These are phyloP conservation scores for Mercurialis annua DNA, from an alignment of 345 rosid genomes.

Conservation along the genomic window DNA sequence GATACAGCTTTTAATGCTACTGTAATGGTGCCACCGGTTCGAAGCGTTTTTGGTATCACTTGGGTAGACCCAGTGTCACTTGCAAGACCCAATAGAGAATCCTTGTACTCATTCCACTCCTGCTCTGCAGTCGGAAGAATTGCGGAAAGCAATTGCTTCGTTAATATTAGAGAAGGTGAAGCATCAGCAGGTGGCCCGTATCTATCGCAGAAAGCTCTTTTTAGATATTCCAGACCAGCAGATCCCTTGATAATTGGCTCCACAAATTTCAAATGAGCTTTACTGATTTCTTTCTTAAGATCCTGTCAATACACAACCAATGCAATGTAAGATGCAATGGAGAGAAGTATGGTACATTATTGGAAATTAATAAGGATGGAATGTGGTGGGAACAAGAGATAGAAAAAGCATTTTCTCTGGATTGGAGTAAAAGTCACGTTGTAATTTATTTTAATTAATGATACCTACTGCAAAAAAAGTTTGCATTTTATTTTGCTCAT, in stretches of 20 bases:
- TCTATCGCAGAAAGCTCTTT: slow-evolving; percentile 52
- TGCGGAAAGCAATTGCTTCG: slow-evolving; percentile 61
- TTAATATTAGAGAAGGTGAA: slow-evolving; percentile 43
- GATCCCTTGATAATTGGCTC: slow-evolving; percentile 79
- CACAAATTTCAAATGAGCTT: slow-evolving; percentile 66
- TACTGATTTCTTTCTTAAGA: slow-evolving; percentile 67
- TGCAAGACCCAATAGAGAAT: slow-evolving; percentile 7
- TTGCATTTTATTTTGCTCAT: no score
- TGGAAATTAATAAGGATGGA: not conserved
- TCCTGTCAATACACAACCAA: slow-evolving; percentile 35
- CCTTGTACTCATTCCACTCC: slow-evolving; percentile 16
- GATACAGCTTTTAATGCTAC: not conserved
- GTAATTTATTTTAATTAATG: no score
- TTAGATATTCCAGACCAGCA: slow-evolving; percentile 70
- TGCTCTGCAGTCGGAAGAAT: slow-evolving; percentile 17
- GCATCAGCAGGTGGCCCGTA: slow-evolving; percentile 57
- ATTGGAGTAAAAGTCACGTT: not conserved
- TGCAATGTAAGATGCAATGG: not conserved
- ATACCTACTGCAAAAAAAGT: no score
- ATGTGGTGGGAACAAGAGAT: no score
- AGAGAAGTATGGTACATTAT: not conserved
- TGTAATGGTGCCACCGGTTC: slow-evolving; percentile 10
- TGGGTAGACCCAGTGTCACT: not conserved
- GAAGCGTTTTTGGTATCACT: slow-evolving; percentile 10
- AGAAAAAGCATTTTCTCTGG: not conserved